Conservation (phyloP, 2,329 filamentous ascomycete genomes). For the Fusarium nurragi region DNA sequence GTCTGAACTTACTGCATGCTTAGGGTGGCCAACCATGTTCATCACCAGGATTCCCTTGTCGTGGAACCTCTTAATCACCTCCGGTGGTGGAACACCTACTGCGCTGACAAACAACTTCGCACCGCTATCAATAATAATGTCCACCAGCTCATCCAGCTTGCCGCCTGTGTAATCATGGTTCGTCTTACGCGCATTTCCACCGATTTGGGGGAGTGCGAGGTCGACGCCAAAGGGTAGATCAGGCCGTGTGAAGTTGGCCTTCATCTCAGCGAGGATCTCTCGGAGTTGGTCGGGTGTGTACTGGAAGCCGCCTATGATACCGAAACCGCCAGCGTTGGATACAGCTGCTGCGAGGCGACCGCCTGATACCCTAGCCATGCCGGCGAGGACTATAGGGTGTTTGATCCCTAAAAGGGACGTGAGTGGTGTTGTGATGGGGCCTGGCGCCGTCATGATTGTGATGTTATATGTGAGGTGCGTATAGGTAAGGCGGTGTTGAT, state of each 20-base stretch:
- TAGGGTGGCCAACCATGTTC: conserved; percentile 97
- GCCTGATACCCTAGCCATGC: conserved; percentile 89
- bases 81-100: conserved; percentile 82
- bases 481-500: neutral
- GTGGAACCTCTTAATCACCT: conserved; percentile 80
- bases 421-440: conserved; percentile 78
- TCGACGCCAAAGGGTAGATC: conserved; percentile 89
- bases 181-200: conserved; percentile 83
- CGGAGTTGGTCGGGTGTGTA: conserved; percentile 80
- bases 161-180: conserved; percentile 97
- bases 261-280: conserved; percentile 85
- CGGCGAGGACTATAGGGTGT: conserved; percentile 90
- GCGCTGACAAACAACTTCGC: conserved; percentile 87
- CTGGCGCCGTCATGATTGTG: conserved; percentile 53
- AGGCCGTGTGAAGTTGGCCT: conserved; percentile 72
- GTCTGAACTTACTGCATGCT: conserved; percentile 72
- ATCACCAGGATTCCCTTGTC: conserved; percentile 83
- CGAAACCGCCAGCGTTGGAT: conserved; percentile 86
- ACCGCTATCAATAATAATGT: conserved; percentile 85
- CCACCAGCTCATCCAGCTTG: conserved; percentile 85
- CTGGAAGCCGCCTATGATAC: conserved; percentile 76
- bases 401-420: conserved; percentile 82
- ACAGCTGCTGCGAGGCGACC: conserved; percentile 84
- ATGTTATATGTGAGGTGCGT: neutral
- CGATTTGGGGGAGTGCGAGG: conserved; percentile 89